Evolutionary conservation across 106 monocot genomes (phyloP), one percentile per base, ranked within the genome.

Genomic region (Gastrodia elata): DNA sequence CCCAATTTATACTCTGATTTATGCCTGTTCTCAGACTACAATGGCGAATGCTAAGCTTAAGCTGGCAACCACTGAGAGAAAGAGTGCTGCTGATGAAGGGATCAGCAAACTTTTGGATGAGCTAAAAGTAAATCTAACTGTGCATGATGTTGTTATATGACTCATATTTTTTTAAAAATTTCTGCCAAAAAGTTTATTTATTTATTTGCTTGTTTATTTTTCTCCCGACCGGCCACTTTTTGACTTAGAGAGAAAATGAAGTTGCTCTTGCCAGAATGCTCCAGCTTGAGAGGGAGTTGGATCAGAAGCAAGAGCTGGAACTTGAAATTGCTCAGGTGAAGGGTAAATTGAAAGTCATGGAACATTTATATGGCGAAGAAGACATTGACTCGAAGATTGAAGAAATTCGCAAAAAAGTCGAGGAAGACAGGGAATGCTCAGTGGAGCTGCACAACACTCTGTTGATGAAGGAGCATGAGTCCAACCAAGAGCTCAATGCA

Each of bases 251-350:
- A 68, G 92, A 92, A 79, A 91, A 89, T 65, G 95, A 91, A 43
- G 89, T 77, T 64, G 85, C 82, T 65, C 67, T 89, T 18, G 9
- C 73, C 16, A 86, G 68, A 82, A 80, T 95, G 65, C 78, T 87
- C 67, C 71, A 82, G 42, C 39, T 92, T 55, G 95, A 95, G 71
- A 92, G 81, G 67, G 68, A 87, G 38, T 27, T 92, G n/a, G 83
- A 92, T 27, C 67, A 89, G 36, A 95, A 84, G 42, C 89, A 89
- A 73, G 73, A 89, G 52, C 52, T 92, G 38, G 84, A 95, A 69
- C 74, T 95, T 49, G 95, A 95, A 82, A 87, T 95, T 61, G 80
- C 80, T 35, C 83, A 85, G 39, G 70, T 91, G 82, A 95, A 89
- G 78, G 91, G 87, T 14, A 82, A 81, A 48, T 43, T 95, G 64